Percentiles rank a stretch among this genome's conserved stretches.
Evolutionary conservation across 106 monocot species (phyloP).

Genomic region (Dactylorhiza incarnata): DNA sequence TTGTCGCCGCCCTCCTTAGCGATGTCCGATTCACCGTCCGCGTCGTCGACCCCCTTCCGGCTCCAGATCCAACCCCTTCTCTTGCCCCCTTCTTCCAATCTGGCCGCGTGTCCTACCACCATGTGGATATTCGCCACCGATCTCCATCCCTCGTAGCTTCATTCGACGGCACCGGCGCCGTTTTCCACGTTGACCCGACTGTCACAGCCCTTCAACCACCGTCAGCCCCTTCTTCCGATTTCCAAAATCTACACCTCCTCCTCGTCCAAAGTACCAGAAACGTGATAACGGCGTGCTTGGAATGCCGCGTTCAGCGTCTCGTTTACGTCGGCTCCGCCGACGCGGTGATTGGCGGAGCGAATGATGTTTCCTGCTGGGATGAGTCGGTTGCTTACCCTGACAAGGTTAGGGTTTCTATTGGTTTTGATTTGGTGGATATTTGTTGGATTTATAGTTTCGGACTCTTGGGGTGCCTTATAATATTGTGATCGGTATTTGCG

Average conservation of each 20-base stretch:
- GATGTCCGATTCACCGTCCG: slow-evolving; percentile 32
- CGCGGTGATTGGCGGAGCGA: slow-evolving; percentile 51
- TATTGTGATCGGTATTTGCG: background rate
- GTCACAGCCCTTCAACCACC: slow-evolving; percentile 2
- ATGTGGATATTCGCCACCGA: slow-evolving; percentile 22
- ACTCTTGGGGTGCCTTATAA: background rate
- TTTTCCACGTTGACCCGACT: slow-evolving; percentile 38
- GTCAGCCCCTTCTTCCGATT: slow-evolving; percentile 5
- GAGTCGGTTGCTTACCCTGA: slow-evolving; percentile 63
- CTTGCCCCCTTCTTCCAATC: slow-evolving; percentile 6
- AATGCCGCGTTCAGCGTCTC: slow-evolving; percentile 48
- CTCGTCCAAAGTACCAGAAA: slow-evolving; percentile 37
- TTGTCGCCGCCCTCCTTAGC: slow-evolving; percentile 32
- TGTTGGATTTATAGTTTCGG: background rate
- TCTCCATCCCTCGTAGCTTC: slow-evolving; percentile 13
- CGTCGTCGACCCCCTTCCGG: slow-evolving; percentile 39
- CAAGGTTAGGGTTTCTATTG: slow-evolving; percentile 29
- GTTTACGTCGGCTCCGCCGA: slow-evolving; percentile 73
- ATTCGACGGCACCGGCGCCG: slow-evolving; percentile 35
- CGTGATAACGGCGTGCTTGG: slow-evolving; percentile 44
- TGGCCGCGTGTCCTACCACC: slow-evolving; percentile 14
- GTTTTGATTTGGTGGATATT: background rate
- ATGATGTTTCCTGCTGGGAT: slow-evolving; percentile 25
- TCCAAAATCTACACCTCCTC: slow-evolving; percentile 14
- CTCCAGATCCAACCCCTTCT: slow-evolving; percentile 1